phyloP scores from a whole-genome alignment of 2,329 filamentous ascomycete species.

The Rutstroemia sp. region DNA sequence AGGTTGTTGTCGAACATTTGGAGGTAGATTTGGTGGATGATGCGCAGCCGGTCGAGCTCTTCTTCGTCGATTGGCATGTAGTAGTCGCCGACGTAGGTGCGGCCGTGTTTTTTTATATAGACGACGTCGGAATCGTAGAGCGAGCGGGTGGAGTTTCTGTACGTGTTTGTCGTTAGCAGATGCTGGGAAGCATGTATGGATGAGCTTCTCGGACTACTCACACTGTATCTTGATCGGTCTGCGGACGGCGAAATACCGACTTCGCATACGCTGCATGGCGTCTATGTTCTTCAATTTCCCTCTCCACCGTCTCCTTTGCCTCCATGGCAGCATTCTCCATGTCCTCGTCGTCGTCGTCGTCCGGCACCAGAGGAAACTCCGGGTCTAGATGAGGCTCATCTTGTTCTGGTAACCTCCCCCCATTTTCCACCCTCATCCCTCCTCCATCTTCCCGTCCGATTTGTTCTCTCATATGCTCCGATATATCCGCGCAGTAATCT shows the following conservation, averaged over 20 bases:
- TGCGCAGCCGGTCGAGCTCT: slow-evolving; percentile 26
- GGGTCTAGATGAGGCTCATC: not conserved
- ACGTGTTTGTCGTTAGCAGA: not conserved
- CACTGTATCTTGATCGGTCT: slow-evolving; percentile 13
- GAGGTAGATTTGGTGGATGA: slow-evolving; percentile 24
- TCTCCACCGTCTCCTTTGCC: not conserved
- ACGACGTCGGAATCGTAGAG: slow-evolving; percentile 26
- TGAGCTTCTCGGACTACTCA: not conserved
- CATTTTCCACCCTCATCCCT: not conserved
- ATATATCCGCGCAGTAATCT: not conserved
- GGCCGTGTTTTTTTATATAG: slow-evolving; percentile 40
- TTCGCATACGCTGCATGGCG: not conserved
- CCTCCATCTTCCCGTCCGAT: not conserved
- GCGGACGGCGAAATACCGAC: slow-evolving; percentile 8
- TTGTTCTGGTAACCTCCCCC: not conserved
- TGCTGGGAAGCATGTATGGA: not conserved
- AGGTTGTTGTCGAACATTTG: slow-evolving; percentile 24
- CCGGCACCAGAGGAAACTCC: not conserved
- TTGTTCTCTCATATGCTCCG: not conserved
- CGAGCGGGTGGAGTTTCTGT: slow-evolving; percentile 27
- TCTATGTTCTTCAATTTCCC: slow-evolving; percentile 1
- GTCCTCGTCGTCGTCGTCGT: not conserved
- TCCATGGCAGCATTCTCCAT: not conserved
- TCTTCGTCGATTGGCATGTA: slow-evolving; percentile 29
- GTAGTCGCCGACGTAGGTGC: slow-evolving; percentile 42